These are phyloP conservation scores for Calvatia gigantea DNA, from an alignment of 768 basidiomycete species.

Conservation along the genomic window DNA sequence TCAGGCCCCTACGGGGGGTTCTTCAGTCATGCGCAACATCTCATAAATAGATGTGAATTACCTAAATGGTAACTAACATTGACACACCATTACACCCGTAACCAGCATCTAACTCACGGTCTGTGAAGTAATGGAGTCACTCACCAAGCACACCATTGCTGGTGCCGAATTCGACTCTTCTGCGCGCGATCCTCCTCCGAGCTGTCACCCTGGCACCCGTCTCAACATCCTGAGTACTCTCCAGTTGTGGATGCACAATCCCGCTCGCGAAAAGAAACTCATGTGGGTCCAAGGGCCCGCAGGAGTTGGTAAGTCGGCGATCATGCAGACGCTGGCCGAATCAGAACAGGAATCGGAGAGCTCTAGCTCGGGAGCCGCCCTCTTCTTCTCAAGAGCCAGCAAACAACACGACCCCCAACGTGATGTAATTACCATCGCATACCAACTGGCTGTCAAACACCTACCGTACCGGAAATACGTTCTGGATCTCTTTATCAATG, in stretches of 20 bases:
- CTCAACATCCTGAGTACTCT: not conserved
- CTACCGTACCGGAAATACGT: conserved; percentile 6
- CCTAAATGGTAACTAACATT: no score
- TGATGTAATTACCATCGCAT: conserved; percentile 20
- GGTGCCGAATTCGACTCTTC: conserved; percentile 5
- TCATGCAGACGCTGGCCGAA: conserved; percentile 3
- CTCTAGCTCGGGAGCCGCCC: conserved; percentile 13
- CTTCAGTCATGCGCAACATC: no score
- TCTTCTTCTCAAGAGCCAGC: conserved; percentile 16
- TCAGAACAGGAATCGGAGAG: not conserved
- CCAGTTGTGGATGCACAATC: not conserved
- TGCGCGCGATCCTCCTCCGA: not conserved
- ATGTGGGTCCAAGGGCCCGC: conserved; percentile 10
- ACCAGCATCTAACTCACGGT: no score
- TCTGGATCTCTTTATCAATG: not conserved
- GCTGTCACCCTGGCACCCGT: not conserved
- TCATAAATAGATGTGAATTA: no score
- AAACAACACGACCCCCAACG: not conserved
- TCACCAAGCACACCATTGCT: not conserved
- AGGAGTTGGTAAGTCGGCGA: conserved; percentile 12
- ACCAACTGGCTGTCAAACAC: conserved; percentile 15
- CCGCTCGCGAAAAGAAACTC: not conserved
- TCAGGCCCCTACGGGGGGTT: no score
- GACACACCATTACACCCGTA: no score
- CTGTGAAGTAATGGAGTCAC: not conserved